Base-by-base conservation (phyloP, 2,329 filamentous ascomycete species). In the Pseudogymnoascus sp. region DNA sequence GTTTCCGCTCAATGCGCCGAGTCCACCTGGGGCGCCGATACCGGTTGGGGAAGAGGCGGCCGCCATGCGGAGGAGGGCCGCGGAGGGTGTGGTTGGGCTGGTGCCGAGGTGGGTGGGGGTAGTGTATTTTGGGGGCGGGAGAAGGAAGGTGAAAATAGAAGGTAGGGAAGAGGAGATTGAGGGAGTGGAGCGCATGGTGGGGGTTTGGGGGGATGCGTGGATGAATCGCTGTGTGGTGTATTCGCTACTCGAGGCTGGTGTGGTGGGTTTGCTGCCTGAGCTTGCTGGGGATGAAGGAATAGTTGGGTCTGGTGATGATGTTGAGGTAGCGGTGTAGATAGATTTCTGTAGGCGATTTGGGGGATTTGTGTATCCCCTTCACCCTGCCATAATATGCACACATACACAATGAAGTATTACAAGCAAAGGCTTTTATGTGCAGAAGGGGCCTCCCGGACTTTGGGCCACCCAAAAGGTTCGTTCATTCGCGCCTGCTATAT, bases 211-310 rank as follows among this genome's bases (percentile, higher is more conserved):
- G 14, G 91, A 97, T 74, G 79, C 82, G 59, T 96, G 96, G 75
- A 88, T 91, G 75, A 99, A 99, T 75, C 95, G 92, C 76, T 91
- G 97, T 75, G 77, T 97, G 32, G 77, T 96, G 67, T 96, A 96
- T 70, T 80, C 84, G 47, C 79, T 94, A 57, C 76, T 97, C 34
- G 94, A 99, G 75, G 75, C 93, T 62, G 72, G 96, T 2, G 78
- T 97, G n/a, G 82, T 91, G 61, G 84, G 88, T 65, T 74, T 97
- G 64, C 83, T 96, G 70, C 94, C 94, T 4, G 94, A 99, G 75
- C 73, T 97, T 68, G 80, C 80, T 60, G 88, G 84, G 85, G 37
- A 81, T 90, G 30, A 78, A 79, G 61, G 89, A 91, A 68, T 74
- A 96, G 61, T 84, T 89, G 81, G 86, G 84, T 65, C 88, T 91